phyloP scores from a whole-genome alignment of 108 stramenopile species.

The Fragilaria radians region DNA sequence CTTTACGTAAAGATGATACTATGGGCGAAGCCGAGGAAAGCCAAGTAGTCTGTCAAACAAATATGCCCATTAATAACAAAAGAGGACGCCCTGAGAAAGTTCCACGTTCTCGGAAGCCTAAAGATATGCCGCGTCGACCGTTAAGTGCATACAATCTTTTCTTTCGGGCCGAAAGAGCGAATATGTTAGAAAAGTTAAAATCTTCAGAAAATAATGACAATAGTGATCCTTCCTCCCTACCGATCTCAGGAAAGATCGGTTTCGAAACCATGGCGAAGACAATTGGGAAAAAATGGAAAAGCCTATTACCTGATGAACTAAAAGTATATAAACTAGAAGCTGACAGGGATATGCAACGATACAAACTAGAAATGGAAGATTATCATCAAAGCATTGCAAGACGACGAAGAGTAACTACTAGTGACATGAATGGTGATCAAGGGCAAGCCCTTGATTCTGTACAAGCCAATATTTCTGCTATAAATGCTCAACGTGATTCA shows the following conservation, averaged over 20 bases:
- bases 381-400: not conserved
- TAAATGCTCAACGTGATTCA: not conserved
- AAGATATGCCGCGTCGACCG: not conserved
- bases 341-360: slow-evolving; percentile 16
- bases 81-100: no score
- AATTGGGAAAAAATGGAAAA: slow-evolving; percentile 16
- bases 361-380: slow-evolving; percentile 16
- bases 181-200: not conserved
- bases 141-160: not conserved
- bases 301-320: not conserved
- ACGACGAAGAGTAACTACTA: not conserved
- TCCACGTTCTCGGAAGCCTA: not conserved
- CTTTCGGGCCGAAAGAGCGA: not conserved
- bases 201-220: not conserved
- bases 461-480: not conserved
- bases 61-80: no score
- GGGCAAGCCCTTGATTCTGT: not conserved
- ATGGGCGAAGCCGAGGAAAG: no score
- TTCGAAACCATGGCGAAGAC: slow-evolving; percentile 17
- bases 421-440: not conserved
- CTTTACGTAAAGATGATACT: no score
- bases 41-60: no score
- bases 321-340: slow-evolving; percentile 9
- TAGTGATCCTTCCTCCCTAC: not conserved
- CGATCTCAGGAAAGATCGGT: not conserved